A percentile compares a stretch with the other conserved stretches of the same genome.
Evolutionary conservation across 2,329 filamentous ascomycete species (phyloP).

Genomic region (Fusarium avenaceum): DNA sequence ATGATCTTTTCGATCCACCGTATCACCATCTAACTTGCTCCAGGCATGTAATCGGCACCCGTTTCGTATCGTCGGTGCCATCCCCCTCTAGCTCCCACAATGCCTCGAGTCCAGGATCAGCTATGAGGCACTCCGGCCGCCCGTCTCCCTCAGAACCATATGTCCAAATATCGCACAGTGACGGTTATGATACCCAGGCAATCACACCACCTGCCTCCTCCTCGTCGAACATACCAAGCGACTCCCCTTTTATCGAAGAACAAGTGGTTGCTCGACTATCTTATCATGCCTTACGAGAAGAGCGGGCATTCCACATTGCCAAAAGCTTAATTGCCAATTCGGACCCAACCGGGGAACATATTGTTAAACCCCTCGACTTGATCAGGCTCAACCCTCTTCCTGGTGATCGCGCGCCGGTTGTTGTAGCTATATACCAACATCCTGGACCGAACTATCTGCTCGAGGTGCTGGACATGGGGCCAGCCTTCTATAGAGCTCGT

Average conservation of each 20-base stretch:
- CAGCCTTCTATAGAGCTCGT: conserved; percentile 74
- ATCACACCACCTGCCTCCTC: conserved; percentile 53
- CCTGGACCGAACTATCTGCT: conserved; percentile 80
- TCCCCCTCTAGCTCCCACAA: conserved; percentile 62
- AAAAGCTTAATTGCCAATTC: conserved; percentile 78
- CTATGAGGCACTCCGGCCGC: conserved; percentile 60
- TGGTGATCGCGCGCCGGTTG: conserved; percentile 77
- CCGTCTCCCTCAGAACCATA: conserved; percentile 60
- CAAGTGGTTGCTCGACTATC: conserved; percentile 86
- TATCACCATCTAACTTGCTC: conserved; percentile 31
- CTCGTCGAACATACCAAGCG: conserved; percentile 55
- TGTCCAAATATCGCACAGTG: conserved; percentile 52
- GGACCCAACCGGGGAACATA: conserved; percentile 81
- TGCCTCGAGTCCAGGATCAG: conserved; percentile 60
- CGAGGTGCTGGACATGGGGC: conserved; percentile 81
- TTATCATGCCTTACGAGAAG: conserved; percentile 83
- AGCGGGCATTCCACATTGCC: conserved; percentile 87
- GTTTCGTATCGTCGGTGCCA: conserved; percentile 65
- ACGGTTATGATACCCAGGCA: conserved; percentile 55
- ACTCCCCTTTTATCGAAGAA: conserved; percentile 70
- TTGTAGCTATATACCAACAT: conserved; percentile 85
- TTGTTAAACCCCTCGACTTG: conserved; percentile 84
- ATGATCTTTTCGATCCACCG: neutral
- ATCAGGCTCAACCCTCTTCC: conserved; percentile 76
- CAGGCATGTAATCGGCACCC: conserved; percentile 77